Evolutionary conservation across 169 alveolate genomes (phyloP).

Genomic region (Cryptosporidium parvum): DNA sequence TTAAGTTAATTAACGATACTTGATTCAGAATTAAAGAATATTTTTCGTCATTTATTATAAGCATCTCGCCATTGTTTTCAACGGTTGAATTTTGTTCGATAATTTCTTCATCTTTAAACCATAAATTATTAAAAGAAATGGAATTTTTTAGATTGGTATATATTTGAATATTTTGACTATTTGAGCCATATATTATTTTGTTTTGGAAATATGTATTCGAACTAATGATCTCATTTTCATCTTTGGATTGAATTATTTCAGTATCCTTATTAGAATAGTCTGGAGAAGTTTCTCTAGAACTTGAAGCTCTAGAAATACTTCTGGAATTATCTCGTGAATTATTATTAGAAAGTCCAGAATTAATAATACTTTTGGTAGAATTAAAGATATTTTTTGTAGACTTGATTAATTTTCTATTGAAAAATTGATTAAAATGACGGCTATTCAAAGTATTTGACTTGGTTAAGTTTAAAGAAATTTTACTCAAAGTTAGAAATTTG

Average conservation of each 20-base stretch:
- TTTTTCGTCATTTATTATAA: slow-evolving; percentile 35
- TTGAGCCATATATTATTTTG: neutral
- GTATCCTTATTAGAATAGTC: neutral
- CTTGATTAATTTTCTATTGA: slow-evolving; percentile 1
- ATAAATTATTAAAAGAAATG: slow-evolving; percentile 37
- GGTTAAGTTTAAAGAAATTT: slow-evolving; percentile 23
- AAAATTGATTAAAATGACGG: neutral
- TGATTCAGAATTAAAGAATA: slow-evolving; percentile 14
- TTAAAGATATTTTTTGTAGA: slow-evolving; percentile 32
- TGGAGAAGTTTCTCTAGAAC: slow-evolving; percentile 10
- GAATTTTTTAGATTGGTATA: slow-evolving; percentile 16
- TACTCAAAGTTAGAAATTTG: slow-evolving; percentile 31
- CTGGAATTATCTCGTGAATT: slow-evolving; percentile 2
- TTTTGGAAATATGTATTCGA: neutral
- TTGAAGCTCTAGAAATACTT: neutral
- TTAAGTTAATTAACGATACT: slow-evolving; percentile 29
- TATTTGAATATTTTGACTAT: slow-evolving; percentile 5
- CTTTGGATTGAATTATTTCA: neutral
- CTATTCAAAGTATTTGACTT: neutral
- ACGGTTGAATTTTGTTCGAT: neutral
- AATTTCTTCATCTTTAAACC: slow-evolving; percentile 25
- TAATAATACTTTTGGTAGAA: slow-evolving; percentile 14
- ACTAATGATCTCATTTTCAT: neutral
- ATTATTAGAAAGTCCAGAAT: neutral
- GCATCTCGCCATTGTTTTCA: slow-evolving; percentile 3